Evolutionary conservation across 164 flowering plant genomes (phyloP), one percentile per base, ranked within the genome.

Genomic region (Chimonanthus salicifolius): DNA sequence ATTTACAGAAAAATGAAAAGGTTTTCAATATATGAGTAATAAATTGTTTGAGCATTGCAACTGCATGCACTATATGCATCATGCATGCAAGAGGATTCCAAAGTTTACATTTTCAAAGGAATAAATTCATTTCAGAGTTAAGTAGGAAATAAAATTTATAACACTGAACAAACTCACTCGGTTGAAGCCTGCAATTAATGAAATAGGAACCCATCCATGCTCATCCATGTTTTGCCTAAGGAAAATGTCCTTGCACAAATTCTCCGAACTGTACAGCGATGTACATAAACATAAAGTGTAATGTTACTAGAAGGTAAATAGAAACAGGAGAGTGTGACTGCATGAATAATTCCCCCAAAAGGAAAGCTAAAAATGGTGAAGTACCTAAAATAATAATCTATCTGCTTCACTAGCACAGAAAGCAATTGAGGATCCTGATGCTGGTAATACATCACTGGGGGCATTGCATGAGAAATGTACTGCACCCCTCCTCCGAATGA

Each of bases 321-420:
- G 49, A 4, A 46, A 33, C 33, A 33, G 33, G 33, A 33, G 33
- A 0, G 33, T 33, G 33, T 33, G 33, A 33, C 71, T 18, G 15
- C 13, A 67, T 33, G 16, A 54, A 54, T 9, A 54, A 13, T n/a
- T 13, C 16, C 60, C 11, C 16, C n/a, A 60, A 4, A 15, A 18
- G 21, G 43, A 58, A 4, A 10, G 9, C 16, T 50, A 3, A 8
- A 67, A 3, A 49, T 62, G 5, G 3, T 6, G 21, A 67, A 50
- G 49, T 85, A 92, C 97, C 97, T 92, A 82, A 92, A 92, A 78
- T 94, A 94, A 77, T 88, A 94, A 49, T 91, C 92, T 70, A 92
- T 91, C 79, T 94, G 98, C 21, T 77, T 82, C 49, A 87, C 69
- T 72, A 94, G 71, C 79, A 62, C 77, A 62, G 81, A 4, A 74